Base-by-base conservation (phyloP, 208 protist species). In the Porcisia deanei region DNA sequence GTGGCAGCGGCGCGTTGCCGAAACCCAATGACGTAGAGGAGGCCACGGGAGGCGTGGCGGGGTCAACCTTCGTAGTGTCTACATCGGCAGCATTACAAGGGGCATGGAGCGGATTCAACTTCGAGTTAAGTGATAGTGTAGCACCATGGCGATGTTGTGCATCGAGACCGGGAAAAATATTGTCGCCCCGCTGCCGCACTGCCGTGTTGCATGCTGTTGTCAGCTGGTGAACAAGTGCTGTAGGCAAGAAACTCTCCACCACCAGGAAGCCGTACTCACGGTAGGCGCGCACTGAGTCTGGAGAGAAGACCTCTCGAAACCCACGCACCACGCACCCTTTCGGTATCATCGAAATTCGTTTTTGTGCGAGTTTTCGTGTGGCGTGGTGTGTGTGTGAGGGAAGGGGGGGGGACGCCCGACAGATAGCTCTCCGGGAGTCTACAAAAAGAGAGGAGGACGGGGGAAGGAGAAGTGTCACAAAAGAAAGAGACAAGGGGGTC, bases 91-190 rank as follows among this genome's bases (percentile, higher is more conserved):
- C 52, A 1, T 37, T 37, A 5, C 59, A 59, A 5, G 79, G 74
- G 20, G 37, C 25, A 9, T 72, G 6, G 25, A 55, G 73, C 3
- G 80, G 77, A 16, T 68, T 59, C 79, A 87, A 70, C 14, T 75
- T 64, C 2, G 79, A 83, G 45, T 83, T 61, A 37, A 91, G 79
- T 0, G 79, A 61, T 0, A 83, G 43, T 30, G 72, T 84, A 16
- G 83, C 83, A 54, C 78, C 80, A 68, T 84, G 70, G n/a, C 72
- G 78, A 37, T 82, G 78, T 25, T 91, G 79, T 7, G 84, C 78
- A 75, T 95, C 91, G 37, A 92, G 78, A 30, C 77, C 91, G 8
- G 91, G 91, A 63, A 94, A 93, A 30, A 91, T 66, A 57, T 82
- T 66, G 0, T 70, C 47, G 47, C 91, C 91, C 22, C 91, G 79